Conservation (phyloP, 164 flowering plant species). For the Vitis riparia region DNA sequence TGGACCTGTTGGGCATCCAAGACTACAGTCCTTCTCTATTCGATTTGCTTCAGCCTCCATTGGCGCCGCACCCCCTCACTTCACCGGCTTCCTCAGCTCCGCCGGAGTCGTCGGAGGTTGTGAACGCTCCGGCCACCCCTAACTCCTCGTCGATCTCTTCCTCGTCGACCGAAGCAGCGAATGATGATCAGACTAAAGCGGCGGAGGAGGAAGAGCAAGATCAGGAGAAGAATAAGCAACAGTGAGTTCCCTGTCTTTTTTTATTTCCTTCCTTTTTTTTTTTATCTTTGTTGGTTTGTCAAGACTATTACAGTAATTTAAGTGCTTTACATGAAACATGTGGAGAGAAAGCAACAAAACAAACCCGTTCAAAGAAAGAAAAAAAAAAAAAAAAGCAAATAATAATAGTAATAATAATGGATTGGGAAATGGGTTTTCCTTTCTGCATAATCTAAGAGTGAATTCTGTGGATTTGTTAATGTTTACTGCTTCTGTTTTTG, state of each 20-base stretch:
- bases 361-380: no score
- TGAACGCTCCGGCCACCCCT: slow-evolving; percentile 67
- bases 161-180: slow-evolving; percentile 59
- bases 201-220: slow-evolving; percentile 34
- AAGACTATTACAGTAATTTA: no score
- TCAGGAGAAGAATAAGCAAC: slow-evolving; percentile 49
- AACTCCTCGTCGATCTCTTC: slow-evolving; percentile 74
- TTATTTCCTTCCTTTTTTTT: neutral
- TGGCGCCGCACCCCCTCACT: slow-evolving; percentile 6
- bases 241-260: slow-evolving; percentile 30
- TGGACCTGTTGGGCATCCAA: slow-evolving; percentile 57
- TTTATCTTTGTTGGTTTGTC: no score
- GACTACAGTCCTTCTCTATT: slow-evolving; percentile 38
- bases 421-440: neutral
- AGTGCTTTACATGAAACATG: no score
- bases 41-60: slow-evolving; percentile 28
- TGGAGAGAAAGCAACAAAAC: no score
- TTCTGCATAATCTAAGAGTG: neutral
- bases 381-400: no score
- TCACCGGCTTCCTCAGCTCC: slow-evolving; percentile 18
- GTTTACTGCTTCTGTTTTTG: neutral
- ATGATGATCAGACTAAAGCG: slow-evolving; percentile 29
- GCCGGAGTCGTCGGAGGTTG: slow-evolving; percentile 56
- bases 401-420: no score
- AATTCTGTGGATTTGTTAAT: neutral